Conservation (phyloP, 192 early-diverging fungal genomes). For the Umbelopsis sp. region DNA sequence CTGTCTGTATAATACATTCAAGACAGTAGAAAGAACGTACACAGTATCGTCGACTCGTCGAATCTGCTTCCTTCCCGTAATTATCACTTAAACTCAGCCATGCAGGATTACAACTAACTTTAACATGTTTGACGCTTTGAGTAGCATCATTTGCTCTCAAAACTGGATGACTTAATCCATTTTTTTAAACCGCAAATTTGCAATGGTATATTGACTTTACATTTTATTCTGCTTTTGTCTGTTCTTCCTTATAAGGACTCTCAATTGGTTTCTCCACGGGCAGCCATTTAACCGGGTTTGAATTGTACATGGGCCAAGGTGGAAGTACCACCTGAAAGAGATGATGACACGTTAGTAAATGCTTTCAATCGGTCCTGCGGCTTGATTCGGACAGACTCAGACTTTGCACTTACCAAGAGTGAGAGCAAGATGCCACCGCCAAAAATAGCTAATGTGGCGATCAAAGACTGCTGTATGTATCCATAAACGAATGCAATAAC, state of each 20-base stretch:
- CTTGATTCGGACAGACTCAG: too few relatives aligned
- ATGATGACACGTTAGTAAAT: not conserved
- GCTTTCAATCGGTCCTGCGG: not conserved
- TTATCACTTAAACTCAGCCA: too few relatives aligned
- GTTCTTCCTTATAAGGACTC: not conserved
- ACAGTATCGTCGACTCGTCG: too few relatives aligned
- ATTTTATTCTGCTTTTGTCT: not conserved
- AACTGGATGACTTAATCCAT: too few relatives aligned
- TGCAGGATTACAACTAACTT: too few relatives aligned
- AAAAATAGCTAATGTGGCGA: not conserved
- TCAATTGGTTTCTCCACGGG: not conserved
- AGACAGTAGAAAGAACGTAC: too few relatives aligned
- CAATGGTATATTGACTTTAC: not conserved
- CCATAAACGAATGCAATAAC: conserved; percentile 3
- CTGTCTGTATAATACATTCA: too few relatives aligned
- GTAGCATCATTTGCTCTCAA: too few relatives aligned
- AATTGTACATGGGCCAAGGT: conserved; percentile 10
- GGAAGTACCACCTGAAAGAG: not conserved
- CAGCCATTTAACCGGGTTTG: conserved; percentile 2
- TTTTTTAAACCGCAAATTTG: not conserved
- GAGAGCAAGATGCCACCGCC: not conserved
- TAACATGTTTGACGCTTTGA: too few relatives aligned
- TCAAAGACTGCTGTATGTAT: conserved; percentile 1
- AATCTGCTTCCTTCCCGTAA: too few relatives aligned
- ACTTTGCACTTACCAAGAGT: not conserved